Evolutionary conservation across 345 rosid species (phyloP), one percentile per base, ranked within the genome.

Genomic region (Atalantia buxifolia): DNA sequence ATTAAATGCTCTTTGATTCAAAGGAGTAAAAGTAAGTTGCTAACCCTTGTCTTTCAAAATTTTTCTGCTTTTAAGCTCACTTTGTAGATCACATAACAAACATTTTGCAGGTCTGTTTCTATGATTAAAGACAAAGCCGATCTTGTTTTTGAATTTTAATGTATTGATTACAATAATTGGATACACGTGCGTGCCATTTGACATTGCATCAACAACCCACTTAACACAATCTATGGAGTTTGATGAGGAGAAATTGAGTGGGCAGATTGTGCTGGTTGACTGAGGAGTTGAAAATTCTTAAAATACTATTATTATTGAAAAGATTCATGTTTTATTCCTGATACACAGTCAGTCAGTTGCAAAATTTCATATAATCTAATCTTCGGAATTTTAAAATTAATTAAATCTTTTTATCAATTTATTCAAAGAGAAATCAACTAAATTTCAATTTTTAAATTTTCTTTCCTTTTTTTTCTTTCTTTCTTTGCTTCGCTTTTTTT

Each of bases 121-220:
- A 36, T 63, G 76, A 53, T 69, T 57, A 57, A 76, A 65, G 87
- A 84, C 84, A 84, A 82, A 80, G 71, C 65, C 60, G 78, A 60
- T 76, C 64, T 69, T 9, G 16, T 80, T 35, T 33, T 72, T 56
- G 66, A 74, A 70, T 71, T 84, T 72, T 59, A 45, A 71, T 66
- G 57, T 31, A 71, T 62, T 25, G 56, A 61, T 25, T 72, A 76
- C 56, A 67, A 81, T 83, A 72, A 81, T 75, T 77, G 53, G 77
- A 77, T 66, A 80, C 86, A 84, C 86, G 83, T 83, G 87, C 78
- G 28, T 60, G n/a, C 81, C 80, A 83, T 80, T 40, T 6, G n/a
- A 72, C 65, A 66, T 55, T 30, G 18, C 68, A 71, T 6, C 80
- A 73, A 60, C 78, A 78, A 67, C 81, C 75, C 86, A 72, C 81